phyloP scores from a whole-genome alignment of 108 stramenopile species.

The Fragilaria radians region DNA sequence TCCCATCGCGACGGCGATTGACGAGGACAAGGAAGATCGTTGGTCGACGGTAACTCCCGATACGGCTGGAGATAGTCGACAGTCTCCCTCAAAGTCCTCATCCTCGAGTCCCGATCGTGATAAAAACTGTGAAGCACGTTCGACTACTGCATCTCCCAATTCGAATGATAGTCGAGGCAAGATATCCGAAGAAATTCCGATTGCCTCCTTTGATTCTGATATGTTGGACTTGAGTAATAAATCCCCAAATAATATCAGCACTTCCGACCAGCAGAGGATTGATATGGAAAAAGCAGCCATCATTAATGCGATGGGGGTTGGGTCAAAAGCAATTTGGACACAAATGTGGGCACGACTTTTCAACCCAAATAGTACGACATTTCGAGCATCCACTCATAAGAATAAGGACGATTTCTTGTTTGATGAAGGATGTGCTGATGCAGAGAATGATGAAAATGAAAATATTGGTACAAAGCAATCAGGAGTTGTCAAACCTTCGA shows the following conservation, averaged over 20 bases:
- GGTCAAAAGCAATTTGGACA: too few relatives aligned
- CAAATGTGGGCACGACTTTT: not conserved
- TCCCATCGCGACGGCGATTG: not conserved
- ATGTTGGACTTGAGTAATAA: not conserved
- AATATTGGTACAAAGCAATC: not conserved
- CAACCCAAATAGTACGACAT: not conserved
- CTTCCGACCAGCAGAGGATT: too few relatives aligned
- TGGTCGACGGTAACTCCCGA: not conserved
- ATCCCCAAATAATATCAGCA: not conserved
- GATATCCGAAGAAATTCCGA: not conserved
- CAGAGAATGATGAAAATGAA: not conserved
- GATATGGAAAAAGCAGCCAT: not conserved
- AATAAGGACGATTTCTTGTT: too few relatives aligned
- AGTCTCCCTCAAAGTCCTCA: not conserved
- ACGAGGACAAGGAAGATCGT: not conserved
- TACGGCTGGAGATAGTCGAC: not conserved
- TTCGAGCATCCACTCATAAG: not conserved
- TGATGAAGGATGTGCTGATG: too few relatives aligned
- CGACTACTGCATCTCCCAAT: not conserved
- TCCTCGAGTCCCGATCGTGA: not conserved
- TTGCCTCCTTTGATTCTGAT: not conserved
- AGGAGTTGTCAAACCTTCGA: not conserved
- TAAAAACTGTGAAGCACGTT: too few relatives aligned
- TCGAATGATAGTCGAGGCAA: not conserved
- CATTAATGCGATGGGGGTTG: not conserved